Percentiles rank a stretch among this genome's conserved stretches.
Conservation (phyloP, 1,139 yeast species). For the Debaryomycetaceae sp. region DNA sequence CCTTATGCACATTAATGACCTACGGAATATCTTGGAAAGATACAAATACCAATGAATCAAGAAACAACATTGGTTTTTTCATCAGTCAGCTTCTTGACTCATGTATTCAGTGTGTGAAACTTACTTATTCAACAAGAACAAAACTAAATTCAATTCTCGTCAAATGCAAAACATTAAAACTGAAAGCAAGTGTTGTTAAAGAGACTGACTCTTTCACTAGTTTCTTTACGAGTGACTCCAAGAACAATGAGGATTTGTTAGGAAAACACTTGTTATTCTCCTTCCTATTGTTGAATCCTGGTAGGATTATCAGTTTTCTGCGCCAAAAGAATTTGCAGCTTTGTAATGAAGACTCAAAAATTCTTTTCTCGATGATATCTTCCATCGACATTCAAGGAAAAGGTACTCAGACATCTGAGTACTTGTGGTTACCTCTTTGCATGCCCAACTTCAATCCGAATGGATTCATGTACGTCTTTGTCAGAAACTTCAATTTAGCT, state of each 20-base stretch:
- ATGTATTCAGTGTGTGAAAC: conserved; percentile 28
- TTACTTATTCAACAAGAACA: conserved; percentile 32
- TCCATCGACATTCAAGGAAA: conserved; percentile 17
- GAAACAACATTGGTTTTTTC: conserved; percentile 18
- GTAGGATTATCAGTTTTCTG: conserved; percentile 27
- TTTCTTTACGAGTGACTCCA: conserved; percentile 7
- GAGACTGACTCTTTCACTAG: conserved; percentile 5
- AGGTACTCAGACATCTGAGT: conserved; percentile 42
- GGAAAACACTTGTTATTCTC: conserved; percentile 37
- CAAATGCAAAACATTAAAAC: conserved; percentile 21
- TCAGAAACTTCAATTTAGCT: conserved; percentile 50
- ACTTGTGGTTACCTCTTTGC: conserved; percentile 92
- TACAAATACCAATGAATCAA: neutral
- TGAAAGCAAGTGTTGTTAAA: conserved; percentile 7
- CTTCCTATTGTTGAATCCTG: conserved; percentile 20
- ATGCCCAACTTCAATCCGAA: conserved; percentile 84
- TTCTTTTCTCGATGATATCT: conserved; percentile 27
- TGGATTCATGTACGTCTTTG: conserved; percentile 83
- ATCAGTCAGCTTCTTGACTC: conserved; percentile 26
- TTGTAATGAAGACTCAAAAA: conserved; percentile 29
- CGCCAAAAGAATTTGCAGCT: conserved; percentile 36
- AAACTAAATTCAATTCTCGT: conserved; percentile 28
- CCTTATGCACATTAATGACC: conserved; percentile 54
- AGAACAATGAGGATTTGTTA: conserved; percentile 9
- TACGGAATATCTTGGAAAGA: conserved; percentile 22